Conservation (phyloP, 1,284 basidiomycete species). For the Trichosporon ovoides region DNA sequence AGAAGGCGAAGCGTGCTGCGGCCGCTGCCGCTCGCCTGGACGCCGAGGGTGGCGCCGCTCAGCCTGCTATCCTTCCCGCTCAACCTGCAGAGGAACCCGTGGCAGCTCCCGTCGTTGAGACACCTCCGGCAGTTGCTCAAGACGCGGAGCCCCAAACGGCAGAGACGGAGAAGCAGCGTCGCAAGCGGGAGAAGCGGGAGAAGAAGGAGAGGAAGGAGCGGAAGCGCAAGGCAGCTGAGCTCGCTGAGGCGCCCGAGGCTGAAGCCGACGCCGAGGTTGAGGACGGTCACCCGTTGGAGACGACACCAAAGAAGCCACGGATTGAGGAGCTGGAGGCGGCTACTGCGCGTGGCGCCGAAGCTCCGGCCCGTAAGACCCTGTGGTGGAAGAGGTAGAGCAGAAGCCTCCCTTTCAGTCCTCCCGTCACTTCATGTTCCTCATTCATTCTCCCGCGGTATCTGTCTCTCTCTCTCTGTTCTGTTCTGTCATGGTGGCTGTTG, state of each 20-base stretch:
- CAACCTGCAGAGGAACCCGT: background rate
- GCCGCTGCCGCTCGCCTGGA: background rate
- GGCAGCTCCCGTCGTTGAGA: too few relatives aligned
- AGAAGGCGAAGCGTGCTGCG: background rate
- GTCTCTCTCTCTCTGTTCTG: too few relatives aligned
- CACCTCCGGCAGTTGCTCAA: too few relatives aligned
- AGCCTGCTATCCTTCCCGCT: too few relatives aligned
- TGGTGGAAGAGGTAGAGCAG: slow-evolving; percentile 2
- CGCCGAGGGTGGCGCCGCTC: background rate
- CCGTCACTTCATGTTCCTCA: too few relatives aligned
- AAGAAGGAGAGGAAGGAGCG: background rate
- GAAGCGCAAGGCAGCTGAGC: background rate
- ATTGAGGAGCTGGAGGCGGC: background rate
- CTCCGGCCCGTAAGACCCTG: background rate
- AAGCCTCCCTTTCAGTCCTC: too few relatives aligned
- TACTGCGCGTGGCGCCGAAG: background rate
- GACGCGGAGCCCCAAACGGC: too few relatives aligned
- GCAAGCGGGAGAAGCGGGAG: background rate
- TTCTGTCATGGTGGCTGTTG: too few relatives aligned
- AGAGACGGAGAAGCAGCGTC: slow-evolving; percentile 4
- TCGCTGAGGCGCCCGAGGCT: background rate
- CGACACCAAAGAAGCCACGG: background rate
- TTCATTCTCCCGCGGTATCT: too few relatives aligned
- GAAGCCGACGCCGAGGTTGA: too few relatives aligned
- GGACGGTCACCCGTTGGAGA: too few relatives aligned